Evolutionary conservation across 1,139 yeast genomes (phyloP), one percentile per base, ranked within the genome.

Genomic region (Taiozyma sp.): DNA sequence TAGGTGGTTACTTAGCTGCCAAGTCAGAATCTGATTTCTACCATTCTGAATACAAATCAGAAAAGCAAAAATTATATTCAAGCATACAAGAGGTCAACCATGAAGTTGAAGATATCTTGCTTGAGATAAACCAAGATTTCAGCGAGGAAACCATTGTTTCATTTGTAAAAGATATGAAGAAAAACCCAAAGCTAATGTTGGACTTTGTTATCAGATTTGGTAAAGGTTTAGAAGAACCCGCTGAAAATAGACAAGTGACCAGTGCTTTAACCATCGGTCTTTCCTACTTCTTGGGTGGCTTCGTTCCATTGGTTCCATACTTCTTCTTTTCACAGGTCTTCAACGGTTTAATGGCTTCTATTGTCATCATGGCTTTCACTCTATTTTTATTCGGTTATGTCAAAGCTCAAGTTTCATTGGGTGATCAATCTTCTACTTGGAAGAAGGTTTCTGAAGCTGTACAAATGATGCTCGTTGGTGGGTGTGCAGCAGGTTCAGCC

Each of bases 401-500:
- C 53, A 93, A 93, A 73, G 90, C 97, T 19, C 72, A 85, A 44
- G 80, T 91, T 50, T 87, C 97, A 10, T 81, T 92, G 73, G 96
- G 96, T 51, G 83, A 81, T 41, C 92, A 84, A 56, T 82, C 90
- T 62, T 78, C 89, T 16, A 69, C 69, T 10, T 64, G 66, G 54
- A 83, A 81, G 62, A 87, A 89, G 63, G 71, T 87, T 7, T 70
- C 73, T 46, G 96, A 91, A 67, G 98, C 98, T 48, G 51, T 87
- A 43, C 96, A 91, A 70, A 93, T 93, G 98, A 84, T 91, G 51
- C 72, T 87, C 23, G 92, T 90, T 48, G 99, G 99, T 44, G 96
- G 97, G 19, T 72, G 87, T 36, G 99, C 99, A 28, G 99, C 99
- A 6, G 96, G 96, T 8, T 89, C 96, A 28, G 98, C 99, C 23